These are phyloP conservation scores for Leccinum angustisporum DNA, from an alignment of 1,284 basidiomycete species.

Conservation along the genomic window DNA sequence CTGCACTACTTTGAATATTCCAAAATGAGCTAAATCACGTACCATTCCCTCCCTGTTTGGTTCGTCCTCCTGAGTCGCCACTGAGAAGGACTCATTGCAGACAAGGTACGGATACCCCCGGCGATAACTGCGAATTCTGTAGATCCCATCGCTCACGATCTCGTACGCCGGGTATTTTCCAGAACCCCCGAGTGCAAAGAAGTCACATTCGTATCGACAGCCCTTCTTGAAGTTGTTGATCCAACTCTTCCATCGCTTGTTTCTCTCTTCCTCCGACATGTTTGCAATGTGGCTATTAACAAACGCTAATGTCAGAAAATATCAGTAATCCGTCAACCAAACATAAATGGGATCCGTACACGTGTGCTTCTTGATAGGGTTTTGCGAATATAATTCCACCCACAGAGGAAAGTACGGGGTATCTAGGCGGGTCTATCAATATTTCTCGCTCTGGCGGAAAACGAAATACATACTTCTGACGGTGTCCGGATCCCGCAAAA, in stretches of 20 bases:
- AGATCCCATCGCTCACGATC: slow-evolving; percentile 7
- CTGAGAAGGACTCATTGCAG: background rate
- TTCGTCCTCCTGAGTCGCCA: background rate
- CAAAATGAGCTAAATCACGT: background rate
- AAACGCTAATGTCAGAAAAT: background rate
- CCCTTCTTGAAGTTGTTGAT: slow-evolving; percentile 1
- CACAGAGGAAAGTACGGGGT: slow-evolving; percentile 9
- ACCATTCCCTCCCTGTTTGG: background rate
- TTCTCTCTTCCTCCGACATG: background rate
- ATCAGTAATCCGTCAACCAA: background rate
- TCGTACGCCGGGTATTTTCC: background rate
- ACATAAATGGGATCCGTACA: background rate
- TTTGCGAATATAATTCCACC: background rate
- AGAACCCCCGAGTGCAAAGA: slow-evolving; percentile 5
- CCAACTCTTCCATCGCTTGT: background rate
- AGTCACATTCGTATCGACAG: slow-evolving; percentile 7
- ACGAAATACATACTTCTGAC: slow-evolving; percentile 6
- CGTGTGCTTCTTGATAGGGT: background rate
- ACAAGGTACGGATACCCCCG: background rate
- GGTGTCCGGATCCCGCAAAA: slow-evolving; percentile 2
- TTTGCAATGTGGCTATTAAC: slow-evolving; percentile 7
- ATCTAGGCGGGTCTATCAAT: background rate
- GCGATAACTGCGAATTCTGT: slow-evolving; percentile 14
- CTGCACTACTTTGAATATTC: background rate
- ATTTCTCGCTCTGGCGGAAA: background rate